Conservation (phyloP, 768 basidiomycete species). For the Tricholoma matsutake region DNA sequence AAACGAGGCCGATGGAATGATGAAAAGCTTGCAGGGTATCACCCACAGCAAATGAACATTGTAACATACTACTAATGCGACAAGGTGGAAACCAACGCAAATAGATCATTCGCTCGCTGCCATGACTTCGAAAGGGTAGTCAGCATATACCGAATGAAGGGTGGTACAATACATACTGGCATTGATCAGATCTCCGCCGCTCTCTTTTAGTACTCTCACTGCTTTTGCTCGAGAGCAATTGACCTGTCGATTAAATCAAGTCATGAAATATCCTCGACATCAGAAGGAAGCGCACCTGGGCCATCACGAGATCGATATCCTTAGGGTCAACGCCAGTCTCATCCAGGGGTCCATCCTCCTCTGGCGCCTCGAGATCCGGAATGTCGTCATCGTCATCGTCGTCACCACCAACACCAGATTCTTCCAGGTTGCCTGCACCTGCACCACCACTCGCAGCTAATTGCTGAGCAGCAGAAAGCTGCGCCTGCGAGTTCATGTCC, state of each 20-base stretch:
- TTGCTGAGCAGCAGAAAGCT: slow-evolving; percentile 77
- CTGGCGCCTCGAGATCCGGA: slow-evolving; percentile 79
- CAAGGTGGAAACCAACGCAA: slow-evolving; percentile 28
- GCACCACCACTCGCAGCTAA: slow-evolving; percentile 53
- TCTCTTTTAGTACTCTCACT: slow-evolving; percentile 85
- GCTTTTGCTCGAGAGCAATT: slow-evolving; percentile 91
- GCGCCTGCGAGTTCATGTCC: slow-evolving; percentile 81
- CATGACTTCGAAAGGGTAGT: slow-evolving; percentile 59
- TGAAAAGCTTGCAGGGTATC: slow-evolving; percentile 1
- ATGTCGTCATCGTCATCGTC: slow-evolving; percentile 80
- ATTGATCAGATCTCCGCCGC: slow-evolving; percentile 92
- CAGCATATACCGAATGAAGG: neutral
- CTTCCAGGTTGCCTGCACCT: slow-evolving; percentile 45
- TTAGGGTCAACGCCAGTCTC: slow-evolving; percentile 89
- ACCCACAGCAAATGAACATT: slow-evolving; percentile 8
- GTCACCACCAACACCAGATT: slow-evolving; percentile 47
- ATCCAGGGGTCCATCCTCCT: slow-evolving; percentile 79
- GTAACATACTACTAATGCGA: slow-evolving; percentile 17
- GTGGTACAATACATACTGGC: slow-evolving; percentile 67
- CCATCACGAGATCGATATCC: slow-evolving; percentile 94
- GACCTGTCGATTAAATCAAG: slow-evolving; percentile 47
- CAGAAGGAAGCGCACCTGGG: slow-evolving; percentile 32
- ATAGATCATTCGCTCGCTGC: slow-evolving; percentile 78
- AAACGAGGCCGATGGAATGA: slow-evolving; percentile 11
- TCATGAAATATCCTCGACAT: neutral